These are phyloP conservation scores for Lepraria neglecta DNA, from an alignment of 495 filamentous ascomycete genomes.

Conservation along the genomic window DNA sequence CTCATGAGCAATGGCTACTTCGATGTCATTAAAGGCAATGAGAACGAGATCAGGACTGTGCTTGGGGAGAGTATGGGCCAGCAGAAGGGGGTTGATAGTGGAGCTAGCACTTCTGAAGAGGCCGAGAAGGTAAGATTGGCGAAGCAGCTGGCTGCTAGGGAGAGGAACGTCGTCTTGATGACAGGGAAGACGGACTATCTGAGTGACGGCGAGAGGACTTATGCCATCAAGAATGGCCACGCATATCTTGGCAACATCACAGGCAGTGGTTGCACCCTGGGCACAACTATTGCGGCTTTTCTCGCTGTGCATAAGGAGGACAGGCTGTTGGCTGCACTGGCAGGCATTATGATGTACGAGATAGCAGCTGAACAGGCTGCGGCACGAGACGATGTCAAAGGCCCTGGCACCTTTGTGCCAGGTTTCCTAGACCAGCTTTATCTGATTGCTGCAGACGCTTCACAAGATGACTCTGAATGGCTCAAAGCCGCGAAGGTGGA, in stretches of 20 bases:
- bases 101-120: slow-evolving; percentile 48
- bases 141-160: slow-evolving; percentile 55
- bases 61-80: slow-evolving; percentile 47
- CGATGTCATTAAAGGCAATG: slow-evolving; percentile 91
- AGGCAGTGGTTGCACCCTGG: slow-evolving; percentile 81
- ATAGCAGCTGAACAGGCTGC: slow-evolving; percentile 75
- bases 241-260: slow-evolving; percentile 72
- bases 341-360: slow-evolving; percentile 73
- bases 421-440: slow-evolving; percentile 73
- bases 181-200: slow-evolving; percentile 76
- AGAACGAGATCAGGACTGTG: slow-evolving; percentile 77
- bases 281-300: slow-evolving; percentile 70
- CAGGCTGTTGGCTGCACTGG: slow-evolving; percentile 60
- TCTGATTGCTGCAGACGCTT: slow-evolving; percentile 44
- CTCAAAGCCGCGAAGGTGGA: slow-evolving; percentile 51
- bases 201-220: slow-evolving; percentile 63
- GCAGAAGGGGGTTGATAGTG: slow-evolving; percentile 86
- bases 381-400: slow-evolving; percentile 54
- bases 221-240: slow-evolving; percentile 70
- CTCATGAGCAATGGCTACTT: slow-evolving; percentile 73
- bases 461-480: slow-evolving; percentile 47
- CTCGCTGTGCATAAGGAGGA: slow-evolving; percentile 55
- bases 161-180: slow-evolving; percentile 74
- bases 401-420: slow-evolving; percentile 83
- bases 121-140: slow-evolving; percentile 56